These are phyloP conservation scores for Coemansia furcata DNA, from an alignment of 192 early-diverging fungal genomes.

Conservation along the genomic window DNA sequence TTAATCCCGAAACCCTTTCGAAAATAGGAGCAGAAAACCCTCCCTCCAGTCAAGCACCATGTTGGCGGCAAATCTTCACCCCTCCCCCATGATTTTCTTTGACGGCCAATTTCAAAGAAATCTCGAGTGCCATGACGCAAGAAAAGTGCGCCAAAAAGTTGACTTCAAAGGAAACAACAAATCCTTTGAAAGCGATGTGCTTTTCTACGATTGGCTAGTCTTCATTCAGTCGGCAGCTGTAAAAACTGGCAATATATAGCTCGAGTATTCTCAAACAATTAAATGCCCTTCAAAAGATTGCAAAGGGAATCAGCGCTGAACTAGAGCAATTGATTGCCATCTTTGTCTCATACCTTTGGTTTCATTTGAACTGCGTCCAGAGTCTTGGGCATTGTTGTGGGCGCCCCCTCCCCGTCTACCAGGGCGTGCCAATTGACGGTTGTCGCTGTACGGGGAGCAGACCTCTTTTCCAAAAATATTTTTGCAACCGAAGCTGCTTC, in stretches of 20 bases:
- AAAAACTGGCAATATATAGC: no score
- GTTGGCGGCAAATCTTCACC: not conserved
- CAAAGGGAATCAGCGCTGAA: no score
- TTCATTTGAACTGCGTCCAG: not conserved
- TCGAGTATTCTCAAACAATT: no score
- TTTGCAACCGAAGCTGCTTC: not conserved
- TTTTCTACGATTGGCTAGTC: no score
- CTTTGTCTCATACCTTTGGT: no score
- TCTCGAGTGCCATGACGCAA: not conserved
- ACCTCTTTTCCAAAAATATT: not conserved
- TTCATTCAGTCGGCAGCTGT: no score
- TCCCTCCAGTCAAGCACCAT: not conserved
- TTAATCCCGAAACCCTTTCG: not conserved
- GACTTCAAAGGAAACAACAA: not conserved
- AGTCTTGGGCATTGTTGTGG: not conserved
- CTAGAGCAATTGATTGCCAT: no score
- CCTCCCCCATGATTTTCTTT: not conserved
- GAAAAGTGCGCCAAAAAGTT: not conserved
- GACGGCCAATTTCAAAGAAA: not conserved
- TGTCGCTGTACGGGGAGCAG: not conserved
- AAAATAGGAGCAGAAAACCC: not conserved
- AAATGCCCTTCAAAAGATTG: no score
- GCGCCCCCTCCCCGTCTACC: not conserved
- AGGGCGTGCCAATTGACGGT: not conserved
- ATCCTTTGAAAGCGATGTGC: no score